Evolutionary conservation across 768 basidiomycete species (phyloP).

Genomic region (Crucibulum laeve): DNA sequence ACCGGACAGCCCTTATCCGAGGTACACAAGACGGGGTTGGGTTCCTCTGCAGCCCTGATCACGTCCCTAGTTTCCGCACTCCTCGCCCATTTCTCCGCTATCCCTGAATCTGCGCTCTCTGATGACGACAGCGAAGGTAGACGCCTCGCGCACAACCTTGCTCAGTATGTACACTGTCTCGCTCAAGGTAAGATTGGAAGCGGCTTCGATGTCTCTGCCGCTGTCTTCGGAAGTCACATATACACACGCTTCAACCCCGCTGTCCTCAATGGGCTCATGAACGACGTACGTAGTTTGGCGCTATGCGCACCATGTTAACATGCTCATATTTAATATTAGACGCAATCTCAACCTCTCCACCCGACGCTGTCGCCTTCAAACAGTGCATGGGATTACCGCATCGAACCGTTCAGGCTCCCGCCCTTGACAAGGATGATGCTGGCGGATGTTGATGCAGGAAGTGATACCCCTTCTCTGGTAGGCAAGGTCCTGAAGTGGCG

Average conservation of each 20-base stretch:
- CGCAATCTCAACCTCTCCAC: conserved; percentile 8
- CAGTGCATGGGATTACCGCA: conserved; percentile 66
- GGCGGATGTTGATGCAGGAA: conserved; percentile 95
- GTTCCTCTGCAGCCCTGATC: conserved; percentile 95
- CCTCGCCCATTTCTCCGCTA: conserved; percentile 67
- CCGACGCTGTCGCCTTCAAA: conserved; percentile 63
- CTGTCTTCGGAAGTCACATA: conserved; percentile 90
- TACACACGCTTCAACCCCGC: conserved; percentile 84
- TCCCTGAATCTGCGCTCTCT: conserved; percentile 46
- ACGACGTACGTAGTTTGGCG: conserved; percentile 35
- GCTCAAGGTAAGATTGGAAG: conserved; percentile 98
- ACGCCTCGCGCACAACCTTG: conserved; percentile 80
- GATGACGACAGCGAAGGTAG: conserved; percentile 41
- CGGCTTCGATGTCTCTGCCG: conserved; percentile 94
- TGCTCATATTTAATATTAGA: neutral
- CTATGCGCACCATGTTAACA: neutral
- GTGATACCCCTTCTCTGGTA: conserved; percentile 92
- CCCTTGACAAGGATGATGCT: conserved; percentile 80
- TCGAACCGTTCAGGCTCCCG: conserved; percentile 76
- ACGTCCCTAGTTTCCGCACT: conserved; percentile 89
- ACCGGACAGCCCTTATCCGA: conserved; percentile 65
- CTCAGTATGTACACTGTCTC: conserved; percentile 92
- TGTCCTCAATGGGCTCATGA: conserved; percentile 65
- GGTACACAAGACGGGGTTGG: conserved; percentile 98
- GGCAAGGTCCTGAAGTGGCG: conserved; percentile 91